These are phyloP conservation scores for Nicotiana noctiflora DNA, from an alignment of 257 asterid species.

Conservation along the genomic window DNA sequence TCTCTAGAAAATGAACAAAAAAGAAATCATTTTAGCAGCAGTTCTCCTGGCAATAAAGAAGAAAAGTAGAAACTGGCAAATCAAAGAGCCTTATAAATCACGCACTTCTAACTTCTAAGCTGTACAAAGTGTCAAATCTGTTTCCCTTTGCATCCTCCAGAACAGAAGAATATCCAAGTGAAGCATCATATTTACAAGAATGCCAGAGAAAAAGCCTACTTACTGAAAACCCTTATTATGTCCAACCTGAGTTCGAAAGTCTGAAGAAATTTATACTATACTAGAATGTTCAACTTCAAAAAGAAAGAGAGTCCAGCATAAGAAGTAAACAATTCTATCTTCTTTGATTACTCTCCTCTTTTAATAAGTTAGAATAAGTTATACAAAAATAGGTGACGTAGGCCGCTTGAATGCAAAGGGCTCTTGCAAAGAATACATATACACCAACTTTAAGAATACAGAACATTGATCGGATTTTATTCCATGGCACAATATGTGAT, in stretches of 20 bases:
- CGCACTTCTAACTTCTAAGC: neutral
- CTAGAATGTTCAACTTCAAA: neutral
- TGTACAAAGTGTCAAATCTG: neutral
- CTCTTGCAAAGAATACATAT: neutral
- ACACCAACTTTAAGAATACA: neutral
- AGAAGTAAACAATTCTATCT: neutral
- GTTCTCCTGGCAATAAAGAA: neutral
- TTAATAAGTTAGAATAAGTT: neutral
- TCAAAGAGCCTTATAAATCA: neutral
- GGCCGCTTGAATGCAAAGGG: neutral
- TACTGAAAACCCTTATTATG: neutral
- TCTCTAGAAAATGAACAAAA: conserved; percentile 33
- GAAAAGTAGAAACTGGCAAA: neutral
- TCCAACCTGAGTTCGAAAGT: neutral
- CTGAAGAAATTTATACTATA: neutral
- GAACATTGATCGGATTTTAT: neutral
- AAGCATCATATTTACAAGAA: neutral
- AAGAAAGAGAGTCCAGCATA: neutral
- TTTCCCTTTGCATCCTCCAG: conserved; percentile 2
- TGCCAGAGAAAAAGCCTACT: neutral
- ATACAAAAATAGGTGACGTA: neutral
- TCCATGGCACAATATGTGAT: neutral
- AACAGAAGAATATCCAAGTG: neutral
- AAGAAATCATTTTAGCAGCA: neutral
- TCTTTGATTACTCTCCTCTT: neutral